Evolutionary conservation across 2,329 filamentous ascomycete species (phyloP), one percentile per base, ranked within the genome.

Genomic region (Macroventuria anomochaeta): DNA sequence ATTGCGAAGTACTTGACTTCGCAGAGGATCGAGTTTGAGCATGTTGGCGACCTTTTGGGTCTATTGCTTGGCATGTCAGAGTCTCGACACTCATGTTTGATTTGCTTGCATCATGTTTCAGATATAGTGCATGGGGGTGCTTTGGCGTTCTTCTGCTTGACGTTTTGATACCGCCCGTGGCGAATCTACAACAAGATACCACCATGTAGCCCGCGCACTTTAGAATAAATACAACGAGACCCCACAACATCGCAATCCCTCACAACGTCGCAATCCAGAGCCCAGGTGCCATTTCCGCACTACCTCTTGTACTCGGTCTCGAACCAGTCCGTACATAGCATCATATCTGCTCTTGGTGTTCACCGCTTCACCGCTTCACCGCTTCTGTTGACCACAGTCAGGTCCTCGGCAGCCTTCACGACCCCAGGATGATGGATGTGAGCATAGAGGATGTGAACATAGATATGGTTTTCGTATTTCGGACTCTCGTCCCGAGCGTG

Each of bases 1-100:
- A 96, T 70, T 95, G 90, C 63, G 91, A 96, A 72, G 89, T 96
- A 52, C 82, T 96, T 58, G 91, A 96, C 76, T 96, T 95, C 82
- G 90, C 91, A 12, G 76, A 79, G 44, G 82, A 84, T 57, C 74
- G 82, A 37, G 82, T 84, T 0, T 76, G 56, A 70, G 4, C 7
- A 4, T 28, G 12, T 15, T 31, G 13, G 15, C 8, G 5, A 20
- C 25, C 21, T 15, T 17, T 31, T 23, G 8, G 1, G 23, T 37
- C 15, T 42, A 13, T 4, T 17, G 26, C 20, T 10, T n/a, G n/a
- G 17, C 28, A 23, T 15, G 13, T 18, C 13, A 3, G 39, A 33
- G 40, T 43, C 25, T 21, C 13, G 18, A 4, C 15, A 8, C 17
- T 46, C 20, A 3, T 36, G 17, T 23, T 8, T 42, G 32, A 20